Conservation (phyloP, 768 basidiomycete genomes). For the Lactarius sp. region DNA sequence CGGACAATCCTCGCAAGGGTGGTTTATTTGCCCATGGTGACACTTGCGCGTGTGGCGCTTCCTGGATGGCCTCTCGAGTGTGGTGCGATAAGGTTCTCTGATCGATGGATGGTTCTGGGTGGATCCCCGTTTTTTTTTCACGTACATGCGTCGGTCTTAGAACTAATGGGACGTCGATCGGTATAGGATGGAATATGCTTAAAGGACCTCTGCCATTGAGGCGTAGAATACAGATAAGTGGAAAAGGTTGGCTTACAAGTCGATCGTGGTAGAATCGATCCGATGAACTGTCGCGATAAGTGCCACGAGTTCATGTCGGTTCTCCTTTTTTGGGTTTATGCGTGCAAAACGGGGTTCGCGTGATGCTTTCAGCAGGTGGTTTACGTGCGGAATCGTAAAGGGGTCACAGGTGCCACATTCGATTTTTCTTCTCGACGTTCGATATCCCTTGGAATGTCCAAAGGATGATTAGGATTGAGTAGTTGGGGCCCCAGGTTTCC, state of each 20-base stretch:
- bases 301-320: constrained; percentile 16
- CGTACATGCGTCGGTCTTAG: background rate
- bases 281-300: constrained; percentile 12
- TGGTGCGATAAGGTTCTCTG: background rate
- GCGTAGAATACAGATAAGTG: background rate
- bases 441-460: background rate
- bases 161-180: too few species aligned
- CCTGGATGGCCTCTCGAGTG: background rate
- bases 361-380: constrained; percentile 22
- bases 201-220: background rate
- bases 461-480: background rate
- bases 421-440: background rate
- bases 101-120: background rate
- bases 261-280: constrained; percentile 21
- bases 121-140: background rate
- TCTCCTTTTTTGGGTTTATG: constrained; percentile 19
- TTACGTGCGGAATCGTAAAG: constrained; percentile 22
- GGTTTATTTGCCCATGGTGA: background rate
- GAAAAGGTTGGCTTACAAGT: background rate
- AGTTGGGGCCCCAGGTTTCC: background rate
- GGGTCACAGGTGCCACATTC: constrained; percentile 14
- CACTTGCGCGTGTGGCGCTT: background rate
- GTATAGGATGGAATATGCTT: too few species aligned
- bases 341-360: constrained; percentile 19
- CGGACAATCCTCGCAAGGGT: background rate